Evolutionary conservation across 192 early-diverging fungal genomes (phyloP).

Genomic region (Radiomyces spectabilis): DNA sequence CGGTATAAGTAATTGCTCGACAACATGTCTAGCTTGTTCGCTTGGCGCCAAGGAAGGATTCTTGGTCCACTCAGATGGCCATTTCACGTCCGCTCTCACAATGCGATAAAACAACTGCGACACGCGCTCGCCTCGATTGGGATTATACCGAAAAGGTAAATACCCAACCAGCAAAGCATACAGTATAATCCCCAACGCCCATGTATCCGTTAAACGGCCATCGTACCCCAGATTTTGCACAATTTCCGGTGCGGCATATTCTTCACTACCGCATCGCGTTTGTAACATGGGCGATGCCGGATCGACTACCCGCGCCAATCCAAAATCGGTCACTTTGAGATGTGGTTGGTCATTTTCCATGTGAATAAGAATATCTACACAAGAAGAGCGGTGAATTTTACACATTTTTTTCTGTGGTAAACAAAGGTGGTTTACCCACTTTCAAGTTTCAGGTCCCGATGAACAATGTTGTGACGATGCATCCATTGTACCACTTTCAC

Average conservation of each 20-base stretch:
- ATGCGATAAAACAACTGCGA: constrained; percentile 55
- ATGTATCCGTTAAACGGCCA: constrained; percentile 64
- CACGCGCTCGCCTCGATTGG: constrained; percentile 35
- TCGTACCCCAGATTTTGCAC: constrained; percentile 58
- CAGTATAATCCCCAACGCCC: constrained; percentile 73
- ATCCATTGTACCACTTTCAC: constrained; percentile 51
- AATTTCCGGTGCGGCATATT: constrained; percentile 71
- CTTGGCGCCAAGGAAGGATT: neutral
- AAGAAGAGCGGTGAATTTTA: too few relatives aligned
- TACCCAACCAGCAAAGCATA: constrained; percentile 67
- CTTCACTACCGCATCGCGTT: constrained; percentile 71
- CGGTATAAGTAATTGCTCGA: neutral
- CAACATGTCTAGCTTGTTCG: neutral
- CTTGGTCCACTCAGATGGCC: constrained; percentile 28
- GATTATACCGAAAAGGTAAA: constrained; percentile 67
- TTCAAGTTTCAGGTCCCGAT: constrained; percentile 60
- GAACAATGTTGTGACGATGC: constrained; percentile 56
- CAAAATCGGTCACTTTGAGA: constrained; percentile 64
- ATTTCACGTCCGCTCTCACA: constrained; percentile 51
- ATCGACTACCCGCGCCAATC: constrained; percentile 44
- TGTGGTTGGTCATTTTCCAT: constrained; percentile 20
- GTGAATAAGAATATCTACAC: constrained; percentile 33
- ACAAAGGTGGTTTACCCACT: too few relatives aligned
- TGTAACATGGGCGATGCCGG: constrained; percentile 29
- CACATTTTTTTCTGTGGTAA: too few relatives aligned